phyloP scores from a whole-genome alignment of 2,329 filamentous ascomycete genomes.

The Cytospora chrysosperma region DNA sequence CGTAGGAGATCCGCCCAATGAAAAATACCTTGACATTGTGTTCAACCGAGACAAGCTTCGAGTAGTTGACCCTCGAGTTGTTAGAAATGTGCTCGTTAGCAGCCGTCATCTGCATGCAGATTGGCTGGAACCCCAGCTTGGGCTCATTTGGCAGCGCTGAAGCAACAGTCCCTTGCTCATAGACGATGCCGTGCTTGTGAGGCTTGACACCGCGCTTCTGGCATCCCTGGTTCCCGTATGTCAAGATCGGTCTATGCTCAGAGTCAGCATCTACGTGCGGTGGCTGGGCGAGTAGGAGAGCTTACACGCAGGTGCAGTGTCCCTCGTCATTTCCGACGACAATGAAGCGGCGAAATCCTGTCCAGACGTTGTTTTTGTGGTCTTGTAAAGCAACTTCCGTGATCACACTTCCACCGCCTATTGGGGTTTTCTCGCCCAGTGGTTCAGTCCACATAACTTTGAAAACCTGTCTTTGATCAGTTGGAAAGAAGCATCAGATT shows the following conservation, averaged over 20 bases:
- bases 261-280: not conserved
- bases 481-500: not conserved
- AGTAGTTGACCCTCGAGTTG: slow-evolving; percentile 58
- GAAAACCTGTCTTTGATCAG: slow-evolving; percentile 44
- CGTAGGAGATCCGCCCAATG: slow-evolving; percentile 46
- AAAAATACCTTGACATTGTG: slow-evolving; percentile 59
- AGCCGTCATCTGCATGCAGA: slow-evolving; percentile 44
- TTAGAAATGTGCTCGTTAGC: slow-evolving; percentile 45
- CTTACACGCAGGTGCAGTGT: slow-evolving; percentile 58
- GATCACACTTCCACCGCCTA: slow-evolving; percentile 26
- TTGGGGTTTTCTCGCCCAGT: not conserved
- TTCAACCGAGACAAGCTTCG: slow-evolving; percentile 57
- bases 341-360: slow-evolving; percentile 55
- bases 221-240: slow-evolving; percentile 53
- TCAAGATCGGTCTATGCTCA: slow-evolving; percentile 50
- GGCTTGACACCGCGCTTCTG: slow-evolving; percentile 53
- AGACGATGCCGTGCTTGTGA: slow-evolving; percentile 53
- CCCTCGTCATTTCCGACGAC: slow-evolving; percentile 52
- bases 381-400: slow-evolving; percentile 32
- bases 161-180: slow-evolving; percentile 37
- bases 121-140: slow-evolving; percentile 46
- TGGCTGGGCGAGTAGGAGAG: not conserved
- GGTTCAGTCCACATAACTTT: slow-evolving; percentile 57
- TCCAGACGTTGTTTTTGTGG: slow-evolving; percentile 42
- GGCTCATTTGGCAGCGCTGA: slow-evolving; percentile 45